A percentile compares a stretch with the other conserved stretches of the same genome.
phyloP scores from a whole-genome alignment of 352 stramenopile genomes.

The Phytophthora citricola region DNA sequence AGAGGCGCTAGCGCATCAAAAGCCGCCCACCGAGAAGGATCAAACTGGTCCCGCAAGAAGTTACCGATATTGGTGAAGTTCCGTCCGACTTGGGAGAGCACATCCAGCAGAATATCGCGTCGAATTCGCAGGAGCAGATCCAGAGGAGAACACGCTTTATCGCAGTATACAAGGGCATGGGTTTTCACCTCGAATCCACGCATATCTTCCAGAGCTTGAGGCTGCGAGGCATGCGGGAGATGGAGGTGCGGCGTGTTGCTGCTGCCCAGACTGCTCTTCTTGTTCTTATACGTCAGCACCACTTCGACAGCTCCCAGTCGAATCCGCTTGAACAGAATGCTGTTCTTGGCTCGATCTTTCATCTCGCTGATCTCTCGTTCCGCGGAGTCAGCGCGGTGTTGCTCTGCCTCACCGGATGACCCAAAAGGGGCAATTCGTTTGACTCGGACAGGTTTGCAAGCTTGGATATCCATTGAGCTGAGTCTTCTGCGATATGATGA shows the following conservation, averaged over 20 bases:
- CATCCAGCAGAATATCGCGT: conserved; percentile 81
- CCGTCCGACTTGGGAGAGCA: conserved; percentile 83
- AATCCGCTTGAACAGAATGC: conserved; percentile 84
- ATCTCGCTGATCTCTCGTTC: conserved; percentile 45
- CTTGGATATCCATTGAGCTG: conserved; percentile 48
- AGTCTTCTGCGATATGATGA: conserved; percentile 51
- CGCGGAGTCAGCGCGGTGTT: conserved; percentile 12
- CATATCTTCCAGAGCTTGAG: conserved; percentile 84
- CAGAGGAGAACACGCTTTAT: conserved; percentile 84
- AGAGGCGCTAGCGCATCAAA: conserved; percentile 77
- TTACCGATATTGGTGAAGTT: conserved; percentile 90
- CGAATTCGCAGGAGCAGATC: conserved; percentile 80
- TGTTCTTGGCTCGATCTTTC: conserved; percentile 54
- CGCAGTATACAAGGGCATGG: conserved; percentile 85
- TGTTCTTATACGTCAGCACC: conserved; percentile 86
- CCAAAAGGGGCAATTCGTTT: conserved; percentile 37
- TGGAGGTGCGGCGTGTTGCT: conserved; percentile 23
- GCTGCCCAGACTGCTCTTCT: conserved; percentile 40
- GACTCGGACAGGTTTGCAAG: conserved; percentile 29
- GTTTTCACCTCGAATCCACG: conserved; percentile 87
- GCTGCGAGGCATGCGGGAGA: conserved; percentile 21
- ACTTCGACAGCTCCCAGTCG: conserved; percentile 79
- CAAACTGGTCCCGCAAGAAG: conserved; percentile 83
- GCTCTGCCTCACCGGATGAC: conserved; percentile 10
- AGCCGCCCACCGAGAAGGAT: conserved; percentile 66